Percentiles rank a stretch among this genome's conserved stretches.
Conservation (phyloP, 2,329 filamentous ascomycete genomes). For the Blastomyces emzantsi region DNA sequence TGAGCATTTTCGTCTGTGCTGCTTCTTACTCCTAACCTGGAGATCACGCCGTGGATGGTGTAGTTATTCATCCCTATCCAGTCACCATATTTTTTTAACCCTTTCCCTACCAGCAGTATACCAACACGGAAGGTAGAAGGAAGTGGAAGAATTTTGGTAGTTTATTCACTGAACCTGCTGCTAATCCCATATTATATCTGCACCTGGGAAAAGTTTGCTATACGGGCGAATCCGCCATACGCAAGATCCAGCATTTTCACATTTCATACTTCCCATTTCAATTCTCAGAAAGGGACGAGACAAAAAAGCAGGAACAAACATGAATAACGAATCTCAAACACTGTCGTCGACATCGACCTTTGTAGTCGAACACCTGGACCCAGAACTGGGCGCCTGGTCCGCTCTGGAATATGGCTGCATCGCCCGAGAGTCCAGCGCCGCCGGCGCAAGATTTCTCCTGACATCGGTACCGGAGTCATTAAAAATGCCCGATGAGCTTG, state of each 20-base stretch:
- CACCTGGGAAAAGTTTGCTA: neutral
- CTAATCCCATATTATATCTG: neutral
- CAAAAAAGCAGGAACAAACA: neutral
- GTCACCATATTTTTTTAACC: no score
- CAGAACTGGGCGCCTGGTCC: conserved; percentile 89
- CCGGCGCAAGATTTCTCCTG: conserved; percentile 63
- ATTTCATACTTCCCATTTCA: neutral
- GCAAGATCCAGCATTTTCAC: neutral
- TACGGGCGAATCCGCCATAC: neutral
- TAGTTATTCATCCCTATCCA: no score
- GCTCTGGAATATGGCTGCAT: conserved; percentile 86
- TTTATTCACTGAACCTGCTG: neutral
- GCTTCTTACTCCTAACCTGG: no score
- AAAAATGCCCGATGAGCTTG: conserved; percentile 51
- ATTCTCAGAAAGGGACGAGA: neutral
- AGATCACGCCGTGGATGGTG: no score
- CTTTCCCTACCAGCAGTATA: neutral
- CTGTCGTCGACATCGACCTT: conserved; percentile 53
- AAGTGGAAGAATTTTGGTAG: neutral
- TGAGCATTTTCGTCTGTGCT: no score
- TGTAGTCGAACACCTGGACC: conserved; percentile 93
- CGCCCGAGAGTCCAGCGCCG: conserved; percentile 63
- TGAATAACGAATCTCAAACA: neutral
- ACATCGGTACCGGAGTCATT: conserved; percentile 68
- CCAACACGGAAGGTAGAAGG: neutral